Evolutionary conservation across 441 rosid species (phyloP).

Genomic region (Adansonia grandidieri): DNA sequence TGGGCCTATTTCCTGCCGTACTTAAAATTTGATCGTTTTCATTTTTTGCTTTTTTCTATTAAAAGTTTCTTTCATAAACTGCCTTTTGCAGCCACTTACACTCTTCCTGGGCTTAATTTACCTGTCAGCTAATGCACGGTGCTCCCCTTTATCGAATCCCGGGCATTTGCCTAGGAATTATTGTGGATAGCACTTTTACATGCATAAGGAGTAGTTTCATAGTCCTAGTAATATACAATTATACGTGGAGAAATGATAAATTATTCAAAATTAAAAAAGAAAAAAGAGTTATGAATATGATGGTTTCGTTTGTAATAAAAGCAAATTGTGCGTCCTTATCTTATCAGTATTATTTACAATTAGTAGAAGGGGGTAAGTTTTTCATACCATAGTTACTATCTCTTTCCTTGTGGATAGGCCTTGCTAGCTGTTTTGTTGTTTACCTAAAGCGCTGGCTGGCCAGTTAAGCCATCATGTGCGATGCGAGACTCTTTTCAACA

Average conservation of each 20-base stretch:
- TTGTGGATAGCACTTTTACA: not conserved
- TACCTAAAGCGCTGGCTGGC: not conserved
- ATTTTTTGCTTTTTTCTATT: not conserved
- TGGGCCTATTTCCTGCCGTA: conserved; percentile 9
- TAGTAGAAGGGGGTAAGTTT: not conserved
- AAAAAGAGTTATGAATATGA: not conserved
- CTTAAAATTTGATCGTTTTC: not conserved
- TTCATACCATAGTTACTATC: not conserved
- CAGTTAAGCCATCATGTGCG: not conserved
- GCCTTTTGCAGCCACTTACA: not conserved
- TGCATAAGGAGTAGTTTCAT: not conserved
- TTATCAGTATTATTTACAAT: not conserved
- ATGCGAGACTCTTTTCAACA: not conserved
- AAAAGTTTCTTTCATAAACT: not conserved
- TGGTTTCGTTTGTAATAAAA: not conserved
- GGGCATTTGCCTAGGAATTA: not conserved
- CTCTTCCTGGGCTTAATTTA: not conserved
- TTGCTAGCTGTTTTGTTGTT: conserved; percentile 8
- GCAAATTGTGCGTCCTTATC: not conserved
- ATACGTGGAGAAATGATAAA: not conserved
- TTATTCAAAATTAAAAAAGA: not conserved
- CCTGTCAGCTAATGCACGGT: not conserved
- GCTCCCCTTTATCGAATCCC: not conserved
- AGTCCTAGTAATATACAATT: not conserved
- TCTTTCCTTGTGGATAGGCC: not conserved